Evolutionary conservation across 1,284 basidiomycete genomes (phyloP).

Genomic region (Pholiota adiposa): DNA sequence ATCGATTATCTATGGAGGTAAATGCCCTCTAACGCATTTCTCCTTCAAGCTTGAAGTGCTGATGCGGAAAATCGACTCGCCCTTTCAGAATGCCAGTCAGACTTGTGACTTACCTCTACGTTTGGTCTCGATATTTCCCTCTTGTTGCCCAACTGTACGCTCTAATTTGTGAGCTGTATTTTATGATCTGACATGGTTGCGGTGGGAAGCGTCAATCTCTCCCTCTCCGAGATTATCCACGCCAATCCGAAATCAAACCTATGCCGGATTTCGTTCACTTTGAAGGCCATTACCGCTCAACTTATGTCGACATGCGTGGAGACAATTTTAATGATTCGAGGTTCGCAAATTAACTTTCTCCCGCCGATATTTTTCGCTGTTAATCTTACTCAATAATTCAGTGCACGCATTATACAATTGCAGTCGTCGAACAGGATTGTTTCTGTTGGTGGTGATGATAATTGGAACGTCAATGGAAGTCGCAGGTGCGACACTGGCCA

Average conservation of each 20-base stretch:
- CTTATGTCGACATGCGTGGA: slow-evolving; percentile 18
- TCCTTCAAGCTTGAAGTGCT: background rate
- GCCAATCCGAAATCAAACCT: background rate
- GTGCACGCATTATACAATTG: slow-evolving; percentile 20
- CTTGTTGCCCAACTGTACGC: slow-evolving; percentile 14
- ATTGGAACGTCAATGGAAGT: slow-evolving; percentile 13
- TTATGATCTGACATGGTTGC: background rate
- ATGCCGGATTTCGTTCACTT: slow-evolving; percentile 9
- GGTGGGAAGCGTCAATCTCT: slow-evolving; percentile 12
- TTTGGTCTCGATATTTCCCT: slow-evolving; percentile 18
- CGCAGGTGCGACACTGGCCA: slow-evolving; percentile 3
- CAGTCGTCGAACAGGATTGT: slow-evolving; percentile 2
- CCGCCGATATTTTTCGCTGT: background rate
- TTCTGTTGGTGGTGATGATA: slow-evolving; percentile 7
- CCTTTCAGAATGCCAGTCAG: slow-evolving; percentile 9
- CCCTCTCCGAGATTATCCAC: slow-evolving; percentile 10
- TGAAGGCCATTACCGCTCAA: slow-evolving; percentile 12
- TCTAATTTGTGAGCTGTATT: background rate
- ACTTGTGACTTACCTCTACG: slow-evolving; percentile 17
- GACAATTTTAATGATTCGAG: slow-evolving; percentile 17
- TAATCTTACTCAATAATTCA: background rate
- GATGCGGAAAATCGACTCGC: background rate
- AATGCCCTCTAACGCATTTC: background rate
- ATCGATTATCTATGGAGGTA: slow-evolving; percentile 22
- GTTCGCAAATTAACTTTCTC: slow-evolving; percentile 10